Percentiles rank a stretch among this genome's conserved stretches.
These are phyloP conservation scores for Collybia mongolica DNA, from an alignment of 768 basidiomycete species.

Conservation along the genomic window DNA sequence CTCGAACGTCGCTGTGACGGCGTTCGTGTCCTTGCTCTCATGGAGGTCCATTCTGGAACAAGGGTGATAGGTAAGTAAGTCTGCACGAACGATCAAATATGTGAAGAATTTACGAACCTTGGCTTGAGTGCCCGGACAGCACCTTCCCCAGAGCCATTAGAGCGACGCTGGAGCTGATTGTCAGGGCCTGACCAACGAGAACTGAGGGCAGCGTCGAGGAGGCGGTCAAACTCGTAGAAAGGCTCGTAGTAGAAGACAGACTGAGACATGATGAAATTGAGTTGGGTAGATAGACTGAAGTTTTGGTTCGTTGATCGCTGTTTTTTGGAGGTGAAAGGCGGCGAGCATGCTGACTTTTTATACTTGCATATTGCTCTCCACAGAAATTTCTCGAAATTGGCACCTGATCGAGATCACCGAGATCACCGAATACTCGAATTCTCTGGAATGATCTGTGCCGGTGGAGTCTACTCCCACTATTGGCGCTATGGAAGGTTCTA, in stretches of 20 bases:
- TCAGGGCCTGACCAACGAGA: constrained; percentile 1
- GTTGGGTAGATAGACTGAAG: too few relatives aligned
- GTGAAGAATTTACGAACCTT: background rate
- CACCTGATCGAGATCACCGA: too few relatives aligned
- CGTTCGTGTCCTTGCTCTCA: constrained; percentile 35
- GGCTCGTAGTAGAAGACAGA: constrained; percentile 37
- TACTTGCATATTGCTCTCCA: too few relatives aligned
- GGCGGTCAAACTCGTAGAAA: constrained; percentile 37
- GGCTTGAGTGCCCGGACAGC: constrained; percentile 7
- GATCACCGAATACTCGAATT: too few relatives aligned
- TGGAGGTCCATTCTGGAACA: constrained; percentile 49
- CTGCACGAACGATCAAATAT: background rate
- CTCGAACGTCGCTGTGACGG: constrained; percentile 51
- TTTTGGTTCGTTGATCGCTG: too few relatives aligned
- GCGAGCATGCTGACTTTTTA: too few relatives aligned
- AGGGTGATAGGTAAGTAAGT: background rate
- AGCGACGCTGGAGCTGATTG: constrained; percentile 1
- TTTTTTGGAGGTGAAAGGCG: too few relatives aligned
- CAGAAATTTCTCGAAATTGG: too few relatives aligned
- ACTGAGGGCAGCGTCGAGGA: constrained; percentile 33
- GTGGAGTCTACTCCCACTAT: too few relatives aligned
- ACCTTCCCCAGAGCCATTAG: background rate
- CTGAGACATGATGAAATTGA: constrained; percentile 7
- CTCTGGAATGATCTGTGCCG: too few relatives aligned
- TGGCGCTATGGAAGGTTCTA: too few relatives aligned